These are phyloP conservation scores for Gigaspora rosea DNA, from an alignment of 192 early-diverging fungal species.

Conservation along the genomic window DNA sequence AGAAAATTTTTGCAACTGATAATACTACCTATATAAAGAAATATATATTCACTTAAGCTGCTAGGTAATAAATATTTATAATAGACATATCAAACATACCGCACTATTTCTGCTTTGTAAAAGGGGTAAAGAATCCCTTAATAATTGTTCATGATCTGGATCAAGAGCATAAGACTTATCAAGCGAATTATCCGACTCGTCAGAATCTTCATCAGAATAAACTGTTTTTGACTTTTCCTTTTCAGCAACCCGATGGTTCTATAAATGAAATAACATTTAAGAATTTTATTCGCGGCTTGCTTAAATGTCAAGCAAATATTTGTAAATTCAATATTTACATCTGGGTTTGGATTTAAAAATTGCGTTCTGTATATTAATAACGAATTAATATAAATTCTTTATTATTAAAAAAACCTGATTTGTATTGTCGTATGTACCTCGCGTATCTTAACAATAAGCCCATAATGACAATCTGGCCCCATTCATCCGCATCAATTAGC, in stretches of 20 bases:
- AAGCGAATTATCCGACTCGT: slow-evolving; percentile 38
- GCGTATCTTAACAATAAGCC: slow-evolving; percentile 81
- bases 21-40: slow-evolving; percentile 58
- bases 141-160: slow-evolving; percentile 76
- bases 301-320: not conserved
- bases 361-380: slow-evolving; percentile 22
- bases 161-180: slow-evolving; percentile 56
- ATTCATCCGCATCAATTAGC: slow-evolving; percentile 91
- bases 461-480: slow-evolving; percentile 90
- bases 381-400: too few species aligned
- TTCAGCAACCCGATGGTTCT: slow-evolving; percentile 1
- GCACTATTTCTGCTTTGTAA: slow-evolving; percentile 85
- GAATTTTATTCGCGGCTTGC: too few species aligned
- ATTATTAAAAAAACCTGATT: too few species aligned
- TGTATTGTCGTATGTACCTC: slow-evolving; percentile 39
- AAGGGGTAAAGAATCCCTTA: slow-evolving; percentile 68
- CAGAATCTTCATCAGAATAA: slow-evolving; percentile 55
- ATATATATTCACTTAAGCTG: not conserved
- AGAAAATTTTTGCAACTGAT: slow-evolving; percentile 65
- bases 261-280: too few species aligned
- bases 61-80: not conserved
- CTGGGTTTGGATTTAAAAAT: slow-evolving; percentile 63
- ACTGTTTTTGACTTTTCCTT: slow-evolving; percentile 49
- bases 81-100: slow-evolving; percentile 42
- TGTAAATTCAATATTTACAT: slow-evolving; percentile 31